Evolutionary conservation across 305 asterid species (phyloP), one percentile per base, ranked within the genome.

Genomic region (Fraxinus ornus): DNA sequence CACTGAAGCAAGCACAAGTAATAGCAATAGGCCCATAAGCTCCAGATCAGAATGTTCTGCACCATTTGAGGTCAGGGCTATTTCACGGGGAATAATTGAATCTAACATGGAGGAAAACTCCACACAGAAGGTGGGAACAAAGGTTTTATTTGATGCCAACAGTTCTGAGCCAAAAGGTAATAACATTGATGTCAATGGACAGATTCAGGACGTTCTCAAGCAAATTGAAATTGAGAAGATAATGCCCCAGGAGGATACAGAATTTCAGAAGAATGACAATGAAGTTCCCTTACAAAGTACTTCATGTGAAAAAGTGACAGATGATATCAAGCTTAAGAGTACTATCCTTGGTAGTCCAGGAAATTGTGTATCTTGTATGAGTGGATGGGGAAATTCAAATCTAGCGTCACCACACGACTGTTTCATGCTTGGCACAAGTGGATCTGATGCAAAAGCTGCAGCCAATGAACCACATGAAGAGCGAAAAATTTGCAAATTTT

Each of bases 241-340:
- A 75, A 9, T 37, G n/a, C 75, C 82, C 71, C 80, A 74, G 22
- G 86, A 80, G 81, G 90, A 87, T 82, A 82, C 80, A 80, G 90
- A 85, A 80, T 77, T 80, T 76, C 85, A 80, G 87, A 88, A 77
- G 87, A 82, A 87, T 71, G 88, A 76, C 72, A 75, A 30, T 75
- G 89, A 85, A 84, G 80, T 83, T 84, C 85, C 83, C 68, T 75
- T 85, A 77, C 84, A 77, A 80, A 84, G 66, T 52, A 84, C 26
- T 83, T 80, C 77, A 70, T 62, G 24, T 76, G 84, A 86, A 86
- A 71, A 86, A 79, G 72, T 71, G 78, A 82, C 37, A 76, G 84
- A 86, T 75, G 77, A 73, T 64, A 83, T 15, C 30, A 6, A 71
- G 80, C 74, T 81, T 19, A 73, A 79, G 80, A 80, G 81, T 66